phyloP scores from a whole-genome alignment of 208 protist genomes.

The Trypanosoma melophagium region DNA sequence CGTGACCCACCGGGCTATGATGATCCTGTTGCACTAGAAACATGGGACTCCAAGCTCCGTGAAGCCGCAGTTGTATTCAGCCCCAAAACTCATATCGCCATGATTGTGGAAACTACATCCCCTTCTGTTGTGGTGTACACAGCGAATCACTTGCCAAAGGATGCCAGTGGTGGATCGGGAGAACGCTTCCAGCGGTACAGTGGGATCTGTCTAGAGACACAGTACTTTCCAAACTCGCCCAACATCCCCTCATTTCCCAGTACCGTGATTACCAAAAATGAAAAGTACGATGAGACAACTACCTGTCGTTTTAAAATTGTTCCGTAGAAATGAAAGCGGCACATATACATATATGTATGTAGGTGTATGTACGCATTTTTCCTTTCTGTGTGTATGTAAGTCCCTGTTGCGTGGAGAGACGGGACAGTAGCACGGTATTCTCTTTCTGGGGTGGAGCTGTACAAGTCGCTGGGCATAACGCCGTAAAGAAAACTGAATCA shows the following conservation, averaged over 20 bases:
- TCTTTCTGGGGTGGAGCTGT: no score
- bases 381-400: no score
- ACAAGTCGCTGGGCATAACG: no score
- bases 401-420: no score
- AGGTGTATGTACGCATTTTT: background rate
- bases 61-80: slow-evolving; percentile 70
- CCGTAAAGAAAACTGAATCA: no score
- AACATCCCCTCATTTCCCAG: slow-evolving; percentile 64
- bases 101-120: slow-evolving; percentile 69
- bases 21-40: slow-evolving; percentile 68
- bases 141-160: slow-evolving; percentile 52
- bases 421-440: no score
- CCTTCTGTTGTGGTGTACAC: slow-evolving; percentile 71
- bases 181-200: slow-evolving; percentile 62
- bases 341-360: background rate
- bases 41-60: slow-evolving; percentile 58
- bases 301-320: slow-evolving; percentile 65
- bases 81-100: slow-evolving; percentile 54
- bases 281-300: slow-evolving; percentile 69
- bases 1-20: slow-evolving; percentile 63
- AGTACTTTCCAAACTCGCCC: slow-evolving; percentile 81
- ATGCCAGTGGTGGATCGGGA: slow-evolving; percentile 50
- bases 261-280: slow-evolving; percentile 55
- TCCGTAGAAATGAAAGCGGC: background rate
- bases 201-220: slow-evolving; percentile 65